Base-by-base conservation (phyloP, 441 rosid genomes). In the Pelargonium exstipulatum region DNA sequence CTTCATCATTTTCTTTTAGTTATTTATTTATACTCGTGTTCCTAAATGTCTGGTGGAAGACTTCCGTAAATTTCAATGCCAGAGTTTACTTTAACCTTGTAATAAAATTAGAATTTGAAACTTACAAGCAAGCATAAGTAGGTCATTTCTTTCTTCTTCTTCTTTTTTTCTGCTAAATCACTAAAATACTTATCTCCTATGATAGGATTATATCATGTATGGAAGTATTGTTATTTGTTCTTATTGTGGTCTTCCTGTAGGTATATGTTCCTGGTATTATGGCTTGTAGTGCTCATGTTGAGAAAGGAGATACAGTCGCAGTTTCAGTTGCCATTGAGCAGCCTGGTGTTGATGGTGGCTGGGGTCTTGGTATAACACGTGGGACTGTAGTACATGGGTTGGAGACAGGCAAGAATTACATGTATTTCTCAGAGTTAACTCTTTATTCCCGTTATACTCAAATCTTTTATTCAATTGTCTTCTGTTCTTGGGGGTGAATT, bases 281-380 rank as follows among this genome's bases (percentile, higher is more conserved):
- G 89, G 99, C 97, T 69, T 91, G 99, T 79, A 91, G 96, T 77
- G 88, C 97, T 51, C 95, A 86, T 86, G 99, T 91, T 18, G 99
- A 91, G 84, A 83, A 84, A 85, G 97, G 97, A 64, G 97, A 91
- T 73, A 64, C 29, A 17, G 94, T 94, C 79, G 97, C 99, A 69
- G 97, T 95, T 81, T 91, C 96, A 65, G 99, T 89, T 79, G 94
- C 94, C 37, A 71, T 86, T 51, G 99, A 95, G 86, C 95, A 85
- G 71, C 88, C 85, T 17, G 68, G 74, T 72, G 69, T 79, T 71
- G 88, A 83, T 76, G 91, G 91, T 76, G 85, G 87, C 74, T 91
- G 95, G 97, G 81, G 87, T 68, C 73, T 81, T 79, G 84, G 87
- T 68, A 87, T 91, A 78, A 95, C 99, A 45, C 97, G 99, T 32